Percentiles rank a stretch among this genome's conserved stretches.
Evolutionary conservation across 345 rosid species (phyloP).

Genomic region (Draba incana): DNA sequence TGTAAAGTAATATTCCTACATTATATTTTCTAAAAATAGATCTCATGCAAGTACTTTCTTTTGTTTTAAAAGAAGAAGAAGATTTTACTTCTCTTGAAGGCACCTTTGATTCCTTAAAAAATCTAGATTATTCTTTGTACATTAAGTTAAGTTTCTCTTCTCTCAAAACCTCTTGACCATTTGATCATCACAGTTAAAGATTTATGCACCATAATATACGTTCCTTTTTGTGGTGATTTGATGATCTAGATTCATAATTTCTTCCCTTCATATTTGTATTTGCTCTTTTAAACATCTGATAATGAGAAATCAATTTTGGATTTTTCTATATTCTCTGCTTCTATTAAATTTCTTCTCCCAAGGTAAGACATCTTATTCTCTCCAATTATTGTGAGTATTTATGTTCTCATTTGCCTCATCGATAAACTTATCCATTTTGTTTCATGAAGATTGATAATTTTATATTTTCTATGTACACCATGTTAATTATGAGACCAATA

Average conservation of each 20-base stretch:
- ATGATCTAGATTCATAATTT: conserved; percentile 23
- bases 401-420: too few species aligned
- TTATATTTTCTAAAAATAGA: neutral
- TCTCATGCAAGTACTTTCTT: conserved; percentile 15
- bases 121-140: conserved; percentile 32
- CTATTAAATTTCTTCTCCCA: conserved; percentile 24
- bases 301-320: conserved; percentile 34
- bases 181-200: conserved; percentile 14
- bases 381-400: neutral
- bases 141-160: conserved; percentile 10
- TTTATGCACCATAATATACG: neutral
- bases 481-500: too few species aligned
- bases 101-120: conserved; percentile 43
- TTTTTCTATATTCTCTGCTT: conserved; percentile 20
- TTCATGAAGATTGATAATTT: too few species aligned
- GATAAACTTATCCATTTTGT: too few species aligned
- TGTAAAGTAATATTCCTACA: conserved; percentile 7
- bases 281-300: conserved; percentile 3
- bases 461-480: too few species aligned
- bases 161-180: conserved; percentile 23
- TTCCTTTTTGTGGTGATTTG: conserved; percentile 25
- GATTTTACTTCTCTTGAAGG: conserved; percentile 40
- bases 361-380: conserved; percentile 18
- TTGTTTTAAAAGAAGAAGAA: neutral
- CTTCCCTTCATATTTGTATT: neutral